Conservation (phyloP, 805 yeast genomes). For the Saccharomyces mikatae region DNA sequence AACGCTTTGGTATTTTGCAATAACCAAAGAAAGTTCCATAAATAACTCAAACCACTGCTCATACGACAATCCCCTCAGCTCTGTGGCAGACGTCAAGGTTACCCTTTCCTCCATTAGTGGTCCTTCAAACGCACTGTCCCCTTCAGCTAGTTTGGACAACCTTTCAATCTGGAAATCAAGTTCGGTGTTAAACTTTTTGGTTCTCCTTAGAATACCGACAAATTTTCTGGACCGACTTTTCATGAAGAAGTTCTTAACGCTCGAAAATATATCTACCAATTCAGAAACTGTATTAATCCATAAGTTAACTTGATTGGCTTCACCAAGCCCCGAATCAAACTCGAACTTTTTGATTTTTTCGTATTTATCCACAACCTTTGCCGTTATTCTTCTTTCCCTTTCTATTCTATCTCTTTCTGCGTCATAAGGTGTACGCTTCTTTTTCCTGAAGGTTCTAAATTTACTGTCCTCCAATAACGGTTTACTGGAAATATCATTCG, state of each 20-base stretch:
- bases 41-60: constrained; percentile 81
- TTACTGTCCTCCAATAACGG: constrained; percentile 28
- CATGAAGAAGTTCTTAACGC: constrained; percentile 71
- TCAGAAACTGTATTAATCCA: constrained; percentile 85
- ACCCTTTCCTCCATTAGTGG: constrained; percentile 36
- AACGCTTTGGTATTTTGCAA: constrained; percentile 50
- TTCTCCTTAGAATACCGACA: constrained; percentile 56
- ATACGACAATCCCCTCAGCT: constrained; percentile 67
- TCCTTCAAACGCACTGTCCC: constrained; percentile 32
- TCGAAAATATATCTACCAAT: constrained; percentile 72
- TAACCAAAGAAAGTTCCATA: constrained; percentile 65
- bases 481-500: constrained; percentile 17
- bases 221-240: constrained; percentile 63
- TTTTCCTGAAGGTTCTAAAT: constrained; percentile 21
- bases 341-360: constrained; percentile 47
- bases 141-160: constrained; percentile 58
- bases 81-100: constrained; percentile 41
- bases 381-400: constrained; percentile 49
- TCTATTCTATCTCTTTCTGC: constrained; percentile 40
- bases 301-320: constrained; percentile 54
- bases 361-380: constrained; percentile 49
- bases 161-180: constrained; percentile 68
- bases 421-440: constrained; percentile 29
- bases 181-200: constrained; percentile 52
- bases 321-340: constrained; percentile 41